Evolutionary conservation across 1,284 basidiomycete genomes (phyloP).

Genomic region (Bjerkandera adusta): DNA sequence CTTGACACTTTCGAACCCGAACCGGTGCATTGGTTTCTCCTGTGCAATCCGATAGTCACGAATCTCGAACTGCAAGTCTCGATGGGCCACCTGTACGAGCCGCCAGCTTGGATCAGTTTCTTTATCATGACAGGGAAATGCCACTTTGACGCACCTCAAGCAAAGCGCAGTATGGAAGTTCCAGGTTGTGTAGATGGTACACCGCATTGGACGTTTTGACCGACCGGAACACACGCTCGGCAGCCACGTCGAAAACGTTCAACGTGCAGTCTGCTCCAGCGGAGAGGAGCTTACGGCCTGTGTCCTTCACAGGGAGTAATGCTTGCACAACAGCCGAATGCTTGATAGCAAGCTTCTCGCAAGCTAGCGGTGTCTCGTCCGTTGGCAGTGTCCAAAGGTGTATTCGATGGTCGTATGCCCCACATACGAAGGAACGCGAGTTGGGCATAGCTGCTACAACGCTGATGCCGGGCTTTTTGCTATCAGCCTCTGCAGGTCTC

Average conservation of each 20-base stretch:
- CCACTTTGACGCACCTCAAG: slow-evolving; percentile 37
- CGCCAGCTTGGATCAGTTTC: neutral
- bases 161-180: slow-evolving; percentile 38
- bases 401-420: slow-evolving; percentile 48
- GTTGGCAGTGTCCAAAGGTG: slow-evolving; percentile 43
- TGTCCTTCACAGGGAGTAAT: slow-evolving; percentile 40
- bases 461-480: slow-evolving; percentile 39
- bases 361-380: slow-evolving; percentile 30
- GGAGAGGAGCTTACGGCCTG: slow-evolving; percentile 45
- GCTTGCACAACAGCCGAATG: slow-evolving; percentile 44
- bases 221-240: slow-evolving; percentile 38
- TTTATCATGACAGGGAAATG: slow-evolving; percentile 1
- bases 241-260: slow-evolving; percentile 45
- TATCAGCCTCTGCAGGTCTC: too few species aligned
- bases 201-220: slow-evolving; percentile 43
- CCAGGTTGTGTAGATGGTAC: slow-evolving; percentile 40
- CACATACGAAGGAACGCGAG: slow-evolving; percentile 42
- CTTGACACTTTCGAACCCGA: slow-evolving; percentile 39
- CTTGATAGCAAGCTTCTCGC: slow-evolving; percentile 36
- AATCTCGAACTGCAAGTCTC: slow-evolving; percentile 52
- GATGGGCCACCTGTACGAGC: slow-evolving; percentile 41
- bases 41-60: slow-evolving; percentile 43
- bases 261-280: slow-evolving; percentile 46
- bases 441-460: slow-evolving; percentile 39
- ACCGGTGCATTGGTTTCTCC: slow-evolving; percentile 35